Evolutionary conservation across 106 monocot genomes (phyloP), one percentile per base, ranked within the genome.

Genomic region (Platanthera zijinensis): DNA sequence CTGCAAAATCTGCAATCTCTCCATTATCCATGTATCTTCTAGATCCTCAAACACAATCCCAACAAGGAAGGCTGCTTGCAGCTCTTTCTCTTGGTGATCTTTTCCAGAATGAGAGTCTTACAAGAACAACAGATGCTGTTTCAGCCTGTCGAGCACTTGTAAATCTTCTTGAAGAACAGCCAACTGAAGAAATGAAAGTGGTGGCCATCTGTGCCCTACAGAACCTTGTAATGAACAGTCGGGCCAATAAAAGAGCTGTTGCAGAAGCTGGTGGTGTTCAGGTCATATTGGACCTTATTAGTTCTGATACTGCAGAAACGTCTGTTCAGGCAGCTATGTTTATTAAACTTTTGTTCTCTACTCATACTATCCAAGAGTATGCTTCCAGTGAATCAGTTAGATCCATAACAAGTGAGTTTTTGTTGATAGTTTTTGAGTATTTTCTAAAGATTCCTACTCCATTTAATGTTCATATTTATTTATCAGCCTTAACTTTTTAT

Each of bases 211-310:
- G 99, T 83, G 90, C 99, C 3, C 53, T 99, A 68, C 99, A 99
- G 74, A 99, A 92, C 56, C 91, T 99, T 49, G 99, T 99, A 48
- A 92, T 92, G 90, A 88, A 84, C 75, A 99, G 90, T 79, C 79
- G 94, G 51, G 81, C 94, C 46, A 99, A 99, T 81, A 99, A 99
- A 83, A 90, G 99, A 83, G 99, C 99, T 57, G 99, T 99, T 85
- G 99, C 99, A 53, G 99, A 99, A 87, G 92, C 99, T 63, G 99
- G 94, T 73, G 99, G 99, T 69, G 92, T 99, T 12, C 99, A 95
- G 82, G 99, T 95, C 74, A 85, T 95, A 47, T 81, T 99, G 52
- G 99, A 99, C 49, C 84, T 99, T 57, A 90, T 99, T 19, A 87
- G 81, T 71, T 88, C 94, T 32, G 89, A 92, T 70, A 82, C 87